A percentile compares a stretch with the other conserved stretches of the same genome.
phyloP scores from a whole-genome alignment of 768 basidiomycete species.

The Mycena vitilis region DNA sequence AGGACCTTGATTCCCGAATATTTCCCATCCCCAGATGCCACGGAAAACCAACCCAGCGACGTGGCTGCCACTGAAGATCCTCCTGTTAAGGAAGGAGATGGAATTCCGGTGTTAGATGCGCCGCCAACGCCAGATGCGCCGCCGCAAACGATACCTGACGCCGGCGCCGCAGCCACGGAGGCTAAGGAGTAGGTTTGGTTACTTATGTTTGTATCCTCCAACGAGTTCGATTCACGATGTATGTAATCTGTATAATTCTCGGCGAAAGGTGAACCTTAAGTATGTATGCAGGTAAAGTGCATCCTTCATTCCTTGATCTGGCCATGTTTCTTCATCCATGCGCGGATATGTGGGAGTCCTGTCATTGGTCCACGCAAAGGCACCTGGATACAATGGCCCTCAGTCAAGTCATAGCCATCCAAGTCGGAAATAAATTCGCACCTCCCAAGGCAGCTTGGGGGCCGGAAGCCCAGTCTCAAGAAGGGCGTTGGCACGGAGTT shows the following conservation, averaged over 20 bases:
- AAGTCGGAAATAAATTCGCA: neutral
- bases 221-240: neutral
- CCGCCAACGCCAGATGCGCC: conserved; percentile 9
- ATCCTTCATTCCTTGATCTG: conserved; percentile 28
- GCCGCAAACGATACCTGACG: conserved; percentile 12
- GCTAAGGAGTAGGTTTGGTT: neutral
- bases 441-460: conserved; percentile 24
- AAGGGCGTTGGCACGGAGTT: conserved; percentile 25
- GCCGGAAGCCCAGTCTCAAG: conserved; percentile 30
- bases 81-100: neutral
- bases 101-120: neutral
- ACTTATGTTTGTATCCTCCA: conserved; percentile 14
- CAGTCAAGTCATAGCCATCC: no score
- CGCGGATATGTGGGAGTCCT: conserved; percentile 25
- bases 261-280: no score
- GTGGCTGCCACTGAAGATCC: conserved; percentile 8
- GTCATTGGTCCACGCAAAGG: conserved; percentile 30
- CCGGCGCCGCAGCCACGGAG: neutral
- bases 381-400: no score
- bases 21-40: conserved; percentile 57
- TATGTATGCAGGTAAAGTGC: neutral
- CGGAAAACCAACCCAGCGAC: conserved; percentile 2
- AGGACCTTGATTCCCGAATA: conserved; percentile 69
- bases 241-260: no score
- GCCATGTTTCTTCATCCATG: conserved; percentile 27